Evolutionary conservation across 78 protist genomes (phyloP), one percentile per base, ranked within the genome.

Genomic region (slime mould (Dictyostelium discoideum)): DNA sequence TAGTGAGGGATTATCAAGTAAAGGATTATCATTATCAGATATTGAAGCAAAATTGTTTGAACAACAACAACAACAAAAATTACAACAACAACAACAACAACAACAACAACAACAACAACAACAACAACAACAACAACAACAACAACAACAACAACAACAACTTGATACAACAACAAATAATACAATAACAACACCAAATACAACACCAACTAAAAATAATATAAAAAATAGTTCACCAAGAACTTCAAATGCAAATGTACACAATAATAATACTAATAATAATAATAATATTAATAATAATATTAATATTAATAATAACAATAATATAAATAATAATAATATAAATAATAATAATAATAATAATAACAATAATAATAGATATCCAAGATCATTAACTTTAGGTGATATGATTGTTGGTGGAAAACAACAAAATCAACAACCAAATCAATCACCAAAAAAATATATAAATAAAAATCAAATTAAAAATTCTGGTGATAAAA

Each of bases 341-440:
- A n/a, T 37, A 40, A 50, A 37, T 72, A 83, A 83, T 74, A 83
- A 39, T 54, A 84, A 65, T 48, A 44, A 29, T 7, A 84, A 39
- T 63, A 84, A 18, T 14, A 54, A 32, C 6, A 20, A 37, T 9
- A 85, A 85, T 39, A 37, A 85, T 69, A 72, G 81, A 81, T 81
- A 81, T 54, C 37, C 86, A 20, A 81, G 86, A 81, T 72, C 87
- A 84, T 20, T 84, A 40, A 74, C 94, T 22, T 14, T 89, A 6
- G 94, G 94, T 69, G 87, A 89, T 67, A 69, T 81, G 78, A 78
- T 89, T 13, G 82, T 89, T 13, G 82, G 86, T 22, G 93, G 85
- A 29, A 87, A 74, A 48, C 24, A 16, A 37, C 85, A 78, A 63
- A 20, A 80, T 42, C 85, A 57, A 78, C 93, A 88, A 26, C 29